These are phyloP conservation scores for Fusarium pseudoanthophilum DNA, from an alignment of 2,329 filamentous ascomycete species.

Conservation along the genomic window DNA sequence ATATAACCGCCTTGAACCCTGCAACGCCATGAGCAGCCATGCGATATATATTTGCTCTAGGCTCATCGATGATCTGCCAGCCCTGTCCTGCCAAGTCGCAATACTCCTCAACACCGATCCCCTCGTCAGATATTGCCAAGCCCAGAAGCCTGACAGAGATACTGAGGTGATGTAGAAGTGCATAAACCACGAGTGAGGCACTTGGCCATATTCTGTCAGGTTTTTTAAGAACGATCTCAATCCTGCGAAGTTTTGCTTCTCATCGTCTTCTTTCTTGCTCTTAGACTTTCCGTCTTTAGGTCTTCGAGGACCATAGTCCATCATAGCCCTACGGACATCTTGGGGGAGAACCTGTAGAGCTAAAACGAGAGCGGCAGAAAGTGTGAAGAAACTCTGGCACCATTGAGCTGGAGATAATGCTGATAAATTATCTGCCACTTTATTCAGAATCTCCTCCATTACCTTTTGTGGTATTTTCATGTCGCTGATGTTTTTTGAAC, in stretches of 20 bases:
- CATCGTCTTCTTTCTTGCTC: constrained; percentile 24
- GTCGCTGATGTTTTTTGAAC: background rate
- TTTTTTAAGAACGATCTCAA: constrained; percentile 47
- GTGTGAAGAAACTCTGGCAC: constrained; percentile 61
- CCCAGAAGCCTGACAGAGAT: constrained; percentile 78
- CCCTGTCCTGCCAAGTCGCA: constrained; percentile 51
- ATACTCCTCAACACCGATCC: constrained; percentile 65
- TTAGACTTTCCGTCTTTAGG: constrained; percentile 32
- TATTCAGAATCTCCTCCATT: constrained; percentile 14
- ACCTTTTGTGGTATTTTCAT: background rate
- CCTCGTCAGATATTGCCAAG: constrained; percentile 65
- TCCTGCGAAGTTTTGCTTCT: background rate
- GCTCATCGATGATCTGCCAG: constrained; percentile 57
- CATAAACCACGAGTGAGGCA: constrained; percentile 89
- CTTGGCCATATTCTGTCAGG: constrained; percentile 57
- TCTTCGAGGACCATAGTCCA: constrained; percentile 63
- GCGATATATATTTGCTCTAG: constrained; percentile 70
- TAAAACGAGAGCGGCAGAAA: constrained; percentile 54
- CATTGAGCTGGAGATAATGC: constrained; percentile 44
- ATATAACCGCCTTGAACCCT: constrained; percentile 78
- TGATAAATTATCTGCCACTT: background rate
- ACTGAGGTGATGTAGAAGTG: constrained; percentile 87
- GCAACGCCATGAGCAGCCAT: constrained; percentile 79
- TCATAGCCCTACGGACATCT: constrained; percentile 56
- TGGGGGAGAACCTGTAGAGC: constrained; percentile 57